A percentile compares a stretch with the other conserved stretches of the same genome.
phyloP scores from a whole-genome alignment of 2,329 filamentous ascomycete genomes.

The Trichoderma sp. region DNA sequence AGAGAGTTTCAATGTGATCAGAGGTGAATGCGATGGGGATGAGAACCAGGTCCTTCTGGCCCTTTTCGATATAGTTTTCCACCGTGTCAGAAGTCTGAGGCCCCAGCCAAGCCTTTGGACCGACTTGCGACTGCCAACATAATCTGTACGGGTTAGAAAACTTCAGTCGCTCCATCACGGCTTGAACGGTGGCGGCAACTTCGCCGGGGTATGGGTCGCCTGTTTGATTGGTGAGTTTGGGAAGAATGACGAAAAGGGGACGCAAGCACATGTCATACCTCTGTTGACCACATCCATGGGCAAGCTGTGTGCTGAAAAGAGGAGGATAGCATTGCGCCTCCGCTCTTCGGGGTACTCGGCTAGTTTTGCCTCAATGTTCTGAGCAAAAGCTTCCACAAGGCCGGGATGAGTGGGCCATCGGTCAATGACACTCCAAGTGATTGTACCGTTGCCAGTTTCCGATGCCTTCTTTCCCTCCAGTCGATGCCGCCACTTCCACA shows the following conservation, averaged over 20 bases:
- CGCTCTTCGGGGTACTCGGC: slow-evolving; percentile 78
- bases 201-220: slow-evolving; percentile 94
- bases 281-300: slow-evolving; percentile 98
- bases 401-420: slow-evolving; percentile 92
- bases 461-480: slow-evolving; percentile 71
- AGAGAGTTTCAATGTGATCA: slow-evolving; percentile 98
- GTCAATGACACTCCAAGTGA: slow-evolving; percentile 97
- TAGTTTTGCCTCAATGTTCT: slow-evolving; percentile 84
- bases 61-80: slow-evolving; percentile 82
- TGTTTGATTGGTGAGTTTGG: slow-evolving; percentile 29
- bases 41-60: slow-evolving; percentile 84
- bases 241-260: slow-evolving; percentile 23
- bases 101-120: slow-evolving; percentile 90
- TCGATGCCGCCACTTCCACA: slow-evolving; percentile 94
- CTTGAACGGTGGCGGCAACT: slow-evolving; percentile 91
- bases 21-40: slow-evolving; percentile 97
- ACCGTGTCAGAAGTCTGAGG: slow-evolving; percentile 90
- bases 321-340: slow-evolving; percentile 74
- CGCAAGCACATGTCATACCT: slow-evolving; percentile 44
- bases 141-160: slow-evolving; percentile 89
- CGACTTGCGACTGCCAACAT: slow-evolving; percentile 98
- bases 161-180: slow-evolving; percentile 88
- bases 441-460: slow-evolving; percentile 59
- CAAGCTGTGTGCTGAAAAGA: slow-evolving; percentile 94
- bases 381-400: slow-evolving; percentile 85